phyloP scores from a whole-genome alignment of 1,284 basidiomycete genomes.

The Hemileia vastatrix region DNA sequence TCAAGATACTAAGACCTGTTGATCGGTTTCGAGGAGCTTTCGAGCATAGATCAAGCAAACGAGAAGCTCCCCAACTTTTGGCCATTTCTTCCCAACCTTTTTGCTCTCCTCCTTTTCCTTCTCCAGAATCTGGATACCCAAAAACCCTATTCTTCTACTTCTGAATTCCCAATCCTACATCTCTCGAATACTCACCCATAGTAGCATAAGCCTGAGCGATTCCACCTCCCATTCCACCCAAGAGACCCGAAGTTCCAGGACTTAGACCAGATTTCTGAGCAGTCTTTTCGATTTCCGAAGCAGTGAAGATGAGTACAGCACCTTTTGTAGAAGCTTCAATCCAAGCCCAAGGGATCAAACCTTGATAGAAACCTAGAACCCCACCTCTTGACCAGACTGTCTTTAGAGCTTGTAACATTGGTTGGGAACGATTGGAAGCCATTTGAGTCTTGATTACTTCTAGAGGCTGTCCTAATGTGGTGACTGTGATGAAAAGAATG shows the following conservation, averaged over 20 bases:
- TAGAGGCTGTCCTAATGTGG: conserved; percentile 94
- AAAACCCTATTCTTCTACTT: no score
- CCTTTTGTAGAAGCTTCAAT: conserved; percentile 99
- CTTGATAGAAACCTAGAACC: conserved; percentile 84
- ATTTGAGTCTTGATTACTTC: conserved; percentile 98
- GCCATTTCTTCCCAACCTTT: no score
- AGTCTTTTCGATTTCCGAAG: conserved; percentile 80
- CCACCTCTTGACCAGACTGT: conserved; percentile 89
- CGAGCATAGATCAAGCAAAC: no score
- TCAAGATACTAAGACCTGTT: no score
- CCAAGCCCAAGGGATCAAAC: conserved; percentile 99
- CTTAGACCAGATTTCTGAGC: conserved; percentile 57
- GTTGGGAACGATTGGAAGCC: conserved; percentile 83
- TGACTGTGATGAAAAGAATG: conserved; percentile 59
- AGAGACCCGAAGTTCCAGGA: conserved; percentile 70
- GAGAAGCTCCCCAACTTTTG: no score
- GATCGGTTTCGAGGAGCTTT: no score
- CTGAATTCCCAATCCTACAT: neutral
- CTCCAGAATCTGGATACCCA: no score
- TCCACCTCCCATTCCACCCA: conserved; percentile 96
- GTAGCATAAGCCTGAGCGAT: conserved; percentile 96
- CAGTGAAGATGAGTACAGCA: conserved; percentile 86
- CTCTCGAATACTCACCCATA: conserved; percentile 64
- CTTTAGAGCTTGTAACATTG: conserved; percentile 73
- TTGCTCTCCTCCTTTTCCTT: no score